phyloP scores from a whole-genome alignment of 2,329 filamentous ascomycete genomes.

The Pseudogymnoascus sp. region DNA sequence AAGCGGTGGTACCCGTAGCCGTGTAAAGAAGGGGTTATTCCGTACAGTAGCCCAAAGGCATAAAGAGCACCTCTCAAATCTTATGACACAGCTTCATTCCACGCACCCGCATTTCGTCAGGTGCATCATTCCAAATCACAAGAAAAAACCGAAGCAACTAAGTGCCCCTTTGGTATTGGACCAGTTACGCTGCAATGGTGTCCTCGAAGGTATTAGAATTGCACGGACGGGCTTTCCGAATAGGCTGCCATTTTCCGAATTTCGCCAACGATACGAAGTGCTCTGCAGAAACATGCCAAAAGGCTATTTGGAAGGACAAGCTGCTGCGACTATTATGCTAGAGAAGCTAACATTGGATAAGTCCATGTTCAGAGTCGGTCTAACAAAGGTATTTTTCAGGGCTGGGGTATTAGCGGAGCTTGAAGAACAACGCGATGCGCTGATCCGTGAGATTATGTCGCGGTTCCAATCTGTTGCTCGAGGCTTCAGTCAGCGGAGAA shows the following conservation, averaged over 20 bases:
- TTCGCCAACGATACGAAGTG: slow-evolving; percentile 92
- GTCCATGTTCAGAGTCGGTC: slow-evolving; percentile 81
- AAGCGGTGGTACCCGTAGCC: slow-evolving; percentile 56
- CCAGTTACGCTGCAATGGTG: slow-evolving; percentile 96
- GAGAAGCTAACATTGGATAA: slow-evolving; percentile 81
- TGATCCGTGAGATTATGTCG: slow-evolving; percentile 91
- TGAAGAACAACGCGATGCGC: slow-evolving; percentile 86
- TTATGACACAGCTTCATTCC: slow-evolving; percentile 90
- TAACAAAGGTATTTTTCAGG: slow-evolving; percentile 97
- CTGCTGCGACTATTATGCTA: slow-evolving; percentile 75
- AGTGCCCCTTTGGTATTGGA: slow-evolving; percentile 88
- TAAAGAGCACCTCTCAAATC: slow-evolving; percentile 93
- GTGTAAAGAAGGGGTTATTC: slow-evolving; percentile 96
- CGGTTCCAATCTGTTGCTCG: slow-evolving; percentile 87
- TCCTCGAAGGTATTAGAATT: slow-evolving; percentile 96
- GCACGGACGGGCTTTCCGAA: slow-evolving; percentile 96
- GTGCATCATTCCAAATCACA: slow-evolving; percentile 96
- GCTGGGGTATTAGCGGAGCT: slow-evolving; percentile 92
- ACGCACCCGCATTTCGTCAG: slow-evolving; percentile 98
- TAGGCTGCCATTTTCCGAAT: slow-evolving; percentile 82
- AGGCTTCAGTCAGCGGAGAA: slow-evolving; percentile 79
- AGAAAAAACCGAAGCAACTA: slow-evolving; percentile 91
- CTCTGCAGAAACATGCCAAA: slow-evolving; percentile 83
- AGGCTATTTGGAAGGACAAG: slow-evolving; percentile 85
- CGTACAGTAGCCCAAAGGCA: slow-evolving; percentile 92